Base-by-base conservation (phyloP, 2,329 filamentous ascomycete species). In the Fusarium stilboides region DNA sequence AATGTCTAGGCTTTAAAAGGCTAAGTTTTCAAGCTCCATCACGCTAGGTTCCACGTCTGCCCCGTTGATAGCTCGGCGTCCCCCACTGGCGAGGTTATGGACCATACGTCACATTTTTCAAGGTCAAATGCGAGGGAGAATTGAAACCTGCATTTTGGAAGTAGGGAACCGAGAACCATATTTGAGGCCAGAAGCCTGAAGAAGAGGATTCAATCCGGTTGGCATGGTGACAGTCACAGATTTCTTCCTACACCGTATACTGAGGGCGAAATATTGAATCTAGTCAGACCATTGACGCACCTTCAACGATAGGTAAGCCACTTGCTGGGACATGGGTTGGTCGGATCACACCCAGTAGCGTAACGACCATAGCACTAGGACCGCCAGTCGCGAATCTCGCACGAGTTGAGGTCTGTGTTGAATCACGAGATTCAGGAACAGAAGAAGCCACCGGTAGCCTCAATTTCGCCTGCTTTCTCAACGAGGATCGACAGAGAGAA, bases 211-310 rank as follows among this genome's bases (percentile, higher is more conserved):
- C 13, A 22, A 14, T 22, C n/a, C 49, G 39, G 42, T 52, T 52
- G 52, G 42, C 40, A 54, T 45, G n/a, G 52, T 44, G 47, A 62
- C 12, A 17, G 17, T 50, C 49, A 51, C 17, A 34, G 31, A 10
- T 46, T 45, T 17, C 37, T 28, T 51, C 36, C 26, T 22, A 24
- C 19, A 49, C 19, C 33, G 34, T 22, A 53, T 15, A 36, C 46
- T 55, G 54, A 54, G 56, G 36, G 33, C 36, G 51, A 39, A 69
- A 62, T 66, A 45, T 66, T 62, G 55, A 53, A 53, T 52, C 17
- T 43, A 43, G 61, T 47, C 61, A 43, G 57, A 71, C 57, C 55
- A 68, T 64, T 70, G 60, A 71, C 52, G 54, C 51, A 68, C 59
- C 42, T 39, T 68, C 34, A 49, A 52, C 28, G 33, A 56, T 36